phyloP scores from a whole-genome alignment of 352 stramenopile genomes.

The Globisporangium irregulare region DNA sequence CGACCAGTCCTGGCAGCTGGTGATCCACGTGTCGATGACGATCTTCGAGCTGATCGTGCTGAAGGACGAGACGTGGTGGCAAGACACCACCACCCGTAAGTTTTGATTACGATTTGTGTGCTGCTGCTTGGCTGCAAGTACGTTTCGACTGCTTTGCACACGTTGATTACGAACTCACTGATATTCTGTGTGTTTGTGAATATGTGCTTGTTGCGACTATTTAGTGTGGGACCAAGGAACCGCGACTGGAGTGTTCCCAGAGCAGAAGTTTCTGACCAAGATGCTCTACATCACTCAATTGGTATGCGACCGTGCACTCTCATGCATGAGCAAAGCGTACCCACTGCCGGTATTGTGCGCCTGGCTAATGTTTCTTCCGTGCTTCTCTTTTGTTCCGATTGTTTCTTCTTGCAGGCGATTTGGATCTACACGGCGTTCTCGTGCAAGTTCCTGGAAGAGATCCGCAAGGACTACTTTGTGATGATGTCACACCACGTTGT shows the following conservation, averaged over 20 bases:
- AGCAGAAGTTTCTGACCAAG: slow-evolving; percentile 81
- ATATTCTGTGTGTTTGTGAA: background rate
- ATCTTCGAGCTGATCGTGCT: slow-evolving; percentile 84
- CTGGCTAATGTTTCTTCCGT: background rate
- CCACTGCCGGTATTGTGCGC: no score
- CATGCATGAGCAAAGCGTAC: no score
- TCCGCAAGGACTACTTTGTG: slow-evolving; percentile 87
- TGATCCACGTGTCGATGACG: slow-evolving; percentile 81
- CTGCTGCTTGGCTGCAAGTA: background rate
- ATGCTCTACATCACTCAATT: slow-evolving; percentile 82
- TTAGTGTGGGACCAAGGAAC: slow-evolving; percentile 80
- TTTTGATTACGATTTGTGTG: background rate
- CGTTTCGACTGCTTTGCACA: background rate
- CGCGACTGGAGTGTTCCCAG: slow-evolving; percentile 64
- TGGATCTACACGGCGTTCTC: slow-evolving; percentile 90
- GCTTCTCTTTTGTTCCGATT: no score
- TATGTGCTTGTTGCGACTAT: background rate
- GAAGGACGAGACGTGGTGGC: slow-evolving; percentile 79
- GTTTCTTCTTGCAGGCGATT: slow-evolving; percentile 47
- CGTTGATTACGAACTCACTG: no score
- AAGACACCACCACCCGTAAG: slow-evolving; percentile 81
- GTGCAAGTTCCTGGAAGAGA: slow-evolving; percentile 87
- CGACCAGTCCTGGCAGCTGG: slow-evolving; percentile 87
- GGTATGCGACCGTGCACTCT: slow-evolving; percentile 26
- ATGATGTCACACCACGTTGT: slow-evolving; percentile 91